Evolutionary conservation across 306 rosid genomes (phyloP).

Genomic region (Lathyrus oleraceus): DNA sequence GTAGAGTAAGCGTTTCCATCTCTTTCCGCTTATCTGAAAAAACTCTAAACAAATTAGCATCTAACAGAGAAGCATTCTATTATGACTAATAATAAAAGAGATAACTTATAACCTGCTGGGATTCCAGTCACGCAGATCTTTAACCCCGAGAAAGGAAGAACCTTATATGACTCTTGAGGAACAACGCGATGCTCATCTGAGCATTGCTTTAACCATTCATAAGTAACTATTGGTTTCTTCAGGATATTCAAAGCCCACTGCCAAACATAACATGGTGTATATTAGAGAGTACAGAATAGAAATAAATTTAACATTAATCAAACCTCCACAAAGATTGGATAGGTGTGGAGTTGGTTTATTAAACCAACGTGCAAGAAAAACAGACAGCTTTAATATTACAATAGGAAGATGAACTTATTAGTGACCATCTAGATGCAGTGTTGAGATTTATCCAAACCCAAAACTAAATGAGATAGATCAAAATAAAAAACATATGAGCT

Average conservation of each 20-base stretch:
- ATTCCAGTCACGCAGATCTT: slow-evolving; percentile 81
- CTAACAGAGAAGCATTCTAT: slow-evolving; percentile 29
- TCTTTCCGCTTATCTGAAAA: slow-evolving; percentile 76
- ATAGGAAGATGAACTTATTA: slow-evolving; percentile 19
- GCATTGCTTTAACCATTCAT: slow-evolving; percentile 88
- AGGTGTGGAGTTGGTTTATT: slow-evolving; percentile 18
- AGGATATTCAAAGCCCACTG: slow-evolving; percentile 91
- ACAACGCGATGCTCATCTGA: slow-evolving; percentile 88
- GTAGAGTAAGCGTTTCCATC: slow-evolving; percentile 65
- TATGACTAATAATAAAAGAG: slow-evolving; percentile 37
- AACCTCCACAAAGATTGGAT: slow-evolving; percentile 20
- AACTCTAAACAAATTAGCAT: slow-evolving; percentile 41
- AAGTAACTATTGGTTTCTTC: slow-evolving; percentile 91
- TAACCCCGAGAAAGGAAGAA: slow-evolving; percentile 89
- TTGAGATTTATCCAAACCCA: slow-evolving; percentile 23
- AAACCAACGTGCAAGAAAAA: slow-evolving; percentile 18
- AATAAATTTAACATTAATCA: slow-evolving; percentile 9
- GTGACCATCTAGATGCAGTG: slow-evolving; percentile 7
- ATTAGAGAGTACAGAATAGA: slow-evolving; percentile 33
- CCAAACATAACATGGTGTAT: slow-evolving; percentile 34
- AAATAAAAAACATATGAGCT: slow-evolving; percentile 17
- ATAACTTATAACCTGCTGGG: slow-evolving; percentile 68
- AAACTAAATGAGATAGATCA: slow-evolving; percentile 13
- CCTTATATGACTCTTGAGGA: slow-evolving; percentile 84
- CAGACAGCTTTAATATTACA: slow-evolving; percentile 20